Evolutionary conservation across 208 protist genomes (phyloP).

Genomic region (Acanthamoeba triangularis): DNA sequence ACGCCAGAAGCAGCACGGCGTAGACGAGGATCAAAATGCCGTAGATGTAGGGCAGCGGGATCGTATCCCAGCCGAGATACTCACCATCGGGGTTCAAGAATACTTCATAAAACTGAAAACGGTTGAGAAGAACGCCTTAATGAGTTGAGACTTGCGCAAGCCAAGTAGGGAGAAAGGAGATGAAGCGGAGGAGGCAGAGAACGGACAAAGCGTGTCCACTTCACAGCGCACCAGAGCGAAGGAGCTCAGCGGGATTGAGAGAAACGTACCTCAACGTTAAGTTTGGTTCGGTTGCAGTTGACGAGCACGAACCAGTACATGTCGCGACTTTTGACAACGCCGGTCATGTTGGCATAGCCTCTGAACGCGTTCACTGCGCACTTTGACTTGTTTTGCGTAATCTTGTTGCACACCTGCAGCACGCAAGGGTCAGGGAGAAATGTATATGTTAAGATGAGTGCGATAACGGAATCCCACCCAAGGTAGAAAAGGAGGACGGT

Average conservation of each 20-base stretch:
- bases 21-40: conserved; percentile 16
- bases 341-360: background rate
- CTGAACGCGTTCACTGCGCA: background rate
- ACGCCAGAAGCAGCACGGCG: background rate
- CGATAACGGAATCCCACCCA: background rate
- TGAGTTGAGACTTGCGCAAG: too few relatives aligned
- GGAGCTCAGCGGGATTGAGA: background rate
- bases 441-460: too few relatives aligned
- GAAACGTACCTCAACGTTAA: background rate
- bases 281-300: background rate
- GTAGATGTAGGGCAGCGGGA: conserved; percentile 41
- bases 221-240: background rate
- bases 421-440: background rate
- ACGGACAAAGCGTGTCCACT: too few relatives aligned
- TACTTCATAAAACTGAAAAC: background rate
- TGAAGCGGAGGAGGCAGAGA: too few relatives aligned
- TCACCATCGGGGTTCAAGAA: conserved; percentile 16
- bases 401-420: conserved; percentile 33
- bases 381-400: background rate
- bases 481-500: too few relatives aligned
- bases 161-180: background rate
- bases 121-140: background rate
- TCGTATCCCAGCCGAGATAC: conserved; percentile 49
- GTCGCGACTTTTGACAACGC: background rate
- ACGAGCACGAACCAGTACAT: conserved; percentile 65